Base-by-base conservation (phyloP, 805 yeast species). In the Tetrapisispora phaffii region DNA sequence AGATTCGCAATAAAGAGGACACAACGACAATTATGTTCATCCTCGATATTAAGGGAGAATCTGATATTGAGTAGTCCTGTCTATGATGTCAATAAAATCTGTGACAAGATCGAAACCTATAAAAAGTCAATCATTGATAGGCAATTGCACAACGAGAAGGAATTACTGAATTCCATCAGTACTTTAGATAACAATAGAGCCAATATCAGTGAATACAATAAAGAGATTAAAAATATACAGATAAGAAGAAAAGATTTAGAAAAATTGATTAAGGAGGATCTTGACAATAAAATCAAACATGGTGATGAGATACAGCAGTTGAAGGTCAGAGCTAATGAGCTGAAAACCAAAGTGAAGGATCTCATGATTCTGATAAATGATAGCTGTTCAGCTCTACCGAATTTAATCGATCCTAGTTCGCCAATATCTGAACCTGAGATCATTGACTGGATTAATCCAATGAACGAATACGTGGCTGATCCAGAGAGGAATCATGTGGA, bases 341-440 rank as follows among this genome's bases (percentile, higher is more conserved):
- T 63, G 31, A 56, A 51, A 9, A 44, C 36, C 0, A 6, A 26
- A 17, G 47, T 72, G 3, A 71, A 76, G 16, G 58, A 64, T 6
- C 8, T 6, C 7, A 12, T 33, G 3, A 5, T 19, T 6, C 53
- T 59, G 3, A 59, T 81, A 0, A 59, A 61, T 31, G 46, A 56
- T 0, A 60, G 63, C 13, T 75, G 76, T 1, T 78, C 75, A 9
- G 58, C 68, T 0, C 62, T 85, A n/a, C 95, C 95, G 0, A 85
- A 84, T 54, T 57, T 73, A 20, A 61, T 83, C 0, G 78, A 77
- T 46, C 59, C 68, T 0, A 53, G 71, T 0, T 85, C 78, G 8
- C 67, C 67, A 0, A 65, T 67, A 1, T 49, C 58, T 0, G 58
- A 64, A 12, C 74, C 74, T 20, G 67, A 71, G 21, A 55, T 80